Evolutionary conservation across 192 early-diverging fungal genomes (phyloP).

Genomic region (Ambispora gerdemannii): DNA sequence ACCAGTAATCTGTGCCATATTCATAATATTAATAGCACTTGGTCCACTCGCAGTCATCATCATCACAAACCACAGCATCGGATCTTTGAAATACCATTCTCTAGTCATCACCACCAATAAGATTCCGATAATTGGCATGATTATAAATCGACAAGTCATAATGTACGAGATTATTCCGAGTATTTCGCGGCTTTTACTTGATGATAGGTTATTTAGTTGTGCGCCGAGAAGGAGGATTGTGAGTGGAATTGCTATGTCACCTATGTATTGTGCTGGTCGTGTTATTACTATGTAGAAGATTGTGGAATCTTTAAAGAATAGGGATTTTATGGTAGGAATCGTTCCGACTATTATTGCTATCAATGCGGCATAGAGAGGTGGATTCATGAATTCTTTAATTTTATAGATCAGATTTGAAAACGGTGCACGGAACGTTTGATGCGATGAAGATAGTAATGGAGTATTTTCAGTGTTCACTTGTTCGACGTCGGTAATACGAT

Average conservation of each 20-base stretch:
- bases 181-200: not conserved
- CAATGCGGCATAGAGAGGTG: conserved; percentile 22
- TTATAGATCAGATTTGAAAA: not conserved
- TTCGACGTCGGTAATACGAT: no score
- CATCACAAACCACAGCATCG: conserved; percentile 24
- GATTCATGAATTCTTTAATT: conserved; percentile 14
- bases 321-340: conserved; percentile 15
- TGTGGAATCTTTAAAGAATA: conserved; percentile 6
- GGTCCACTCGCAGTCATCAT: conserved; percentile 20
- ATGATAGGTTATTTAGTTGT: conserved; percentile 9
- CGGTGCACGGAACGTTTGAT: not conserved
- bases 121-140: conserved; percentile 27
- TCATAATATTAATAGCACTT: conserved; percentile 28
- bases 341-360: conserved; percentile 20
- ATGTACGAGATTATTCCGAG: not conserved
- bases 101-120: not conserved
- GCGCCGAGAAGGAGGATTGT: conserved; percentile 23
- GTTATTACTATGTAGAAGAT: conserved; percentile 15
- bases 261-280: conserved; percentile 1
- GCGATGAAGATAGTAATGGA: not conserved
- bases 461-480: not conserved
- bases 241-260: conserved; percentile 18
- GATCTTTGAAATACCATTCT: conserved; percentile 20
- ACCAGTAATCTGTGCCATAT: conserved; percentile 8
- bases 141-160: conserved; percentile 8